phyloP scores from a whole-genome alignment of 768 basidiomycete species.

The Xanthoconium purpureum region DNA sequence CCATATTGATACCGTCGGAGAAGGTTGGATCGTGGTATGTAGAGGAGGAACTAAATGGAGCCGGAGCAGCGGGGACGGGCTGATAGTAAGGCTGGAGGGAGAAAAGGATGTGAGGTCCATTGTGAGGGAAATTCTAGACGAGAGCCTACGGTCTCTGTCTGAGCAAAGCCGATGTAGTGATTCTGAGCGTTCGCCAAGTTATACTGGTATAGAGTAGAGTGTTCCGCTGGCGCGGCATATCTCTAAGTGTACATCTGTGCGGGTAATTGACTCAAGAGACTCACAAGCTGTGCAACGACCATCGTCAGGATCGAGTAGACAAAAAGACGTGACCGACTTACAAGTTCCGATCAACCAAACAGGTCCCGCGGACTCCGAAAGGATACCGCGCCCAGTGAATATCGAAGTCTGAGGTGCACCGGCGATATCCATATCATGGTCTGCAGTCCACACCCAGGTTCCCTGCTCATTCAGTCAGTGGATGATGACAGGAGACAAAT shows the following conservation, averaged over 20 bases:
- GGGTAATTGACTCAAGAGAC: not conserved
- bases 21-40: constrained; percentile 40
- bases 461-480: constrained; percentile 39
- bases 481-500: not conserved
- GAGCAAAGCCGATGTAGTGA: constrained; percentile 49
- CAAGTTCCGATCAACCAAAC: constrained; percentile 78
- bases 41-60: constrained; percentile 38
- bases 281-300: constrained; percentile 17
- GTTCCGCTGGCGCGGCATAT: constrained; percentile 36
- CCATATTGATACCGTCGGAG: not conserved
- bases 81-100: constrained; percentile 45
- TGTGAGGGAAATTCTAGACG: not conserved
- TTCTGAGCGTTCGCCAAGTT: constrained; percentile 40
- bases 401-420: constrained; percentile 48
- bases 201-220: constrained; percentile 48
- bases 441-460: constrained; percentile 79
- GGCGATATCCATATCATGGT: constrained; percentile 60
- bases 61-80: constrained; percentile 41
- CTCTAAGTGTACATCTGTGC: not conserved
- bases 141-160: constrained; percentile 46
- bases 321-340: constrained; percentile 5
- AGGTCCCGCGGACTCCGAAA: constrained; percentile 73
- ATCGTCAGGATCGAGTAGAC: not conserved
- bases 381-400: constrained; percentile 67
- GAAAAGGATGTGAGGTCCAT: not conserved